phyloP scores from a whole-genome alignment of 163 green algal genomes.

The Scenedesmus sp. region DNA sequence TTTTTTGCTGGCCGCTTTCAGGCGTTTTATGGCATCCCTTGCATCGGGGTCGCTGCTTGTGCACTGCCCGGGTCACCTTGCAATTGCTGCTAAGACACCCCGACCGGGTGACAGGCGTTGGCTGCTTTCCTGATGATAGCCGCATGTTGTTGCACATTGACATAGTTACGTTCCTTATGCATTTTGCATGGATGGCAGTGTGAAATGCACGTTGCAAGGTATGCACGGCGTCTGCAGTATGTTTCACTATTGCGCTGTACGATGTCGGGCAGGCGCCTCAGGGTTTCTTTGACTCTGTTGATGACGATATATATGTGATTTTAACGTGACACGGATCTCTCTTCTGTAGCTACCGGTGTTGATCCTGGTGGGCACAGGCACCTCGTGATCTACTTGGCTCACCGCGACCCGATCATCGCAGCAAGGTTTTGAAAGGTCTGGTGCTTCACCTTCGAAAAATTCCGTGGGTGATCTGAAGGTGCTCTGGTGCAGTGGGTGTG shows the following conservation, averaged over 20 bases:
- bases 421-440: not conserved
- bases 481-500: not conserved
- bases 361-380: not conserved
- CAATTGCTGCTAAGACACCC: not conserved
- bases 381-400: not conserved
- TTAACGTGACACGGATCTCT: not conserved
- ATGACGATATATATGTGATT: not conserved
- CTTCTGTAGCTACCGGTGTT: not conserved
- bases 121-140: not conserved
- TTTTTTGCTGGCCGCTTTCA: no score
- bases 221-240: not conserved
- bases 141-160: not conserved
- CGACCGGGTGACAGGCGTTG: not conserved
- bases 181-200: no score
- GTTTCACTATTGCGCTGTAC: not conserved
- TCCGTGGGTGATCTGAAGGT: not conserved
- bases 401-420: not conserved
- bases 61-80: no score
- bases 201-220: not conserved
- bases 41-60: no score
- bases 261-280: not conserved
- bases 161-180: not conserved
- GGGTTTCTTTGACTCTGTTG: not conserved
- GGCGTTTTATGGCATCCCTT: no score
- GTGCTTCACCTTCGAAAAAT: no score